phyloP scores from a whole-genome alignment of 2,329 filamentous ascomycete genomes.

The Aspergillus puulaauensis region DNA sequence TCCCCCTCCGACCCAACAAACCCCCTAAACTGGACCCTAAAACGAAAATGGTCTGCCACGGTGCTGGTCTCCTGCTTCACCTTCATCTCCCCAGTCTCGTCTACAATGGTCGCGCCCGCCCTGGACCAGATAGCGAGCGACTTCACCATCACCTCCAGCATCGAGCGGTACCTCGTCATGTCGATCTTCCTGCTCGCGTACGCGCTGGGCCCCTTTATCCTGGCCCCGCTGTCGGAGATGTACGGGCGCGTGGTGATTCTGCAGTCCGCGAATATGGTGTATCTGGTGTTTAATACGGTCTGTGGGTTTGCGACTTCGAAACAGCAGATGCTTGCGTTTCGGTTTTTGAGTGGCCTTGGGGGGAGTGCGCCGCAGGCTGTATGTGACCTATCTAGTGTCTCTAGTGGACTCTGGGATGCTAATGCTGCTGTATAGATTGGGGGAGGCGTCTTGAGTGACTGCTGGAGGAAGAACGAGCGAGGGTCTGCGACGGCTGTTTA shows the following conservation, averaged over 20 bases:
- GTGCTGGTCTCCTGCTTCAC: constrained; percentile 58
- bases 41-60: constrained; percentile 59
- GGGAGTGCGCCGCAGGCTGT: constrained; percentile 45
- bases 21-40: constrained; percentile 54
- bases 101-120: constrained; percentile 57
- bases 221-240: constrained; percentile 20
- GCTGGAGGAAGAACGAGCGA: constrained; percentile 60
- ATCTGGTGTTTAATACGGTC: constrained; percentile 15
- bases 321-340: constrained; percentile 45
- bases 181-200: constrained; percentile 58
- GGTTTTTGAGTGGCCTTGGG: constrained; percentile 58
- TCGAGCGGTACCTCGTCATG: constrained; percentile 49
- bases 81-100: constrained; percentile 63
- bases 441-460: constrained; percentile 44
- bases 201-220: constrained; percentile 32
- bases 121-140: constrained; percentile 53
- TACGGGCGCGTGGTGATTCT: constrained; percentile 17
- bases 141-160: constrained; percentile 49
- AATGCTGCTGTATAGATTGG: constrained; percentile 41
- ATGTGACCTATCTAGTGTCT: neutral
- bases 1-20: constrained; percentile 47
- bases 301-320: constrained; percentile 38
- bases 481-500: constrained; percentile 64
- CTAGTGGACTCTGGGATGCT: neutral
- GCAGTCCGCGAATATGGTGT: constrained; percentile 16